These are phyloP conservation scores for Clavispora santaluciae DNA, from an alignment of 805 yeast genomes.

Conservation along the genomic window DNA sequence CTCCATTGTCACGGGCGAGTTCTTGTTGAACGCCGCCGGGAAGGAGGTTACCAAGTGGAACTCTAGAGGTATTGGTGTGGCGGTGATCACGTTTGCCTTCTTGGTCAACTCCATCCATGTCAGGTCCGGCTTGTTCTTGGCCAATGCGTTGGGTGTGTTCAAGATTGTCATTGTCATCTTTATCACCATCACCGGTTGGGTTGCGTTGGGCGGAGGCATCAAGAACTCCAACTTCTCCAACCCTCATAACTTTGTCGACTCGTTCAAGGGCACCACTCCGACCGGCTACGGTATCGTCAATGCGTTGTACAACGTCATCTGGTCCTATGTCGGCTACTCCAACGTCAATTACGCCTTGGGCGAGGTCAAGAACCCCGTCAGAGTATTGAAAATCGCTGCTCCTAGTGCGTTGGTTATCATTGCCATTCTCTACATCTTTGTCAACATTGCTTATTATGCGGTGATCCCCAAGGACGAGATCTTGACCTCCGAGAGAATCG, in stretches of 20 bases:
- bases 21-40: conserved; percentile 69
- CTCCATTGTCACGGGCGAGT: conserved; percentile 75
- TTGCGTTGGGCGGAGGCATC: conserved; percentile 68
- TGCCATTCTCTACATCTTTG: conserved; percentile 66
- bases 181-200: conserved; percentile 78
- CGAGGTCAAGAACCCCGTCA: conserved; percentile 69
- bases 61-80: conserved; percentile 72
- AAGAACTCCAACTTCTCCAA: conserved; percentile 44
- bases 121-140: conserved; percentile 62
- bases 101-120: conserved; percentile 57
- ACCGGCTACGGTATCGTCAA: conserved; percentile 67
- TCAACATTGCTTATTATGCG: conserved; percentile 75
- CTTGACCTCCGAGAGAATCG: conserved; percentile 56
- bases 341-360: conserved; percentile 81
- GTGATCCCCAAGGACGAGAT: conserved; percentile 69
- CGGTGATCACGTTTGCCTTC: conserved; percentile 66
- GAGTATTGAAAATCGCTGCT: conserved; percentile 66
- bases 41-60: conserved; percentile 68
- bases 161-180: conserved; percentile 67
- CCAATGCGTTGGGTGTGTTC: conserved; percentile 61
- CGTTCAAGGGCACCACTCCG: conserved; percentile 52
- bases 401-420: conserved; percentile 63
- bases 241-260: conserved; percentile 55
- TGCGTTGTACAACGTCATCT: conserved; percentile 75
- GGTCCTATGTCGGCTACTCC: conserved; percentile 82